Conservation (phyloP, 306 rosid species). For the Sechiopsis laciniata region DNA sequence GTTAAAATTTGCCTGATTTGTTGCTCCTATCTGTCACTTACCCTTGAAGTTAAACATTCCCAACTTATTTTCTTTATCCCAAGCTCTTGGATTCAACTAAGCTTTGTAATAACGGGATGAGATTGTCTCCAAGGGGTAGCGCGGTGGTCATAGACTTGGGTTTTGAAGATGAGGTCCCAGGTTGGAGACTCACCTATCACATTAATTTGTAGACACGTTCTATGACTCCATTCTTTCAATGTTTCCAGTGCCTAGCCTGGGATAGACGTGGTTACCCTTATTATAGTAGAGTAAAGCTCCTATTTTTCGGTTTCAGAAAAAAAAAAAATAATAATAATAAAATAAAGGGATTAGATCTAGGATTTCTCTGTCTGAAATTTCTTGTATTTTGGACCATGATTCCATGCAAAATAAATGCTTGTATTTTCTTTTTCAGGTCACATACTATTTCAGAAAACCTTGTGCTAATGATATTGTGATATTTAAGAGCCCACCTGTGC, state of each 20-base stretch:
- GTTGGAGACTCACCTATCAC: too few species aligned
- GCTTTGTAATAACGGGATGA: not conserved
- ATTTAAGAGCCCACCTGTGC: constrained; percentile 91
- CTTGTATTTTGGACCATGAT: not conserved
- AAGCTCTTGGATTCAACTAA: constrained; percentile 10
- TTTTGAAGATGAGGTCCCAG: too few species aligned
- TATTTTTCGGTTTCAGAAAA: too few species aligned
- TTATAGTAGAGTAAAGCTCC: too few species aligned
- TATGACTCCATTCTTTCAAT: too few species aligned
- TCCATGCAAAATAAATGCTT: not conserved
- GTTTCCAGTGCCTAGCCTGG: too few species aligned
- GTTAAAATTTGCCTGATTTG: not conserved
- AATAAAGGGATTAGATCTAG: not conserved
- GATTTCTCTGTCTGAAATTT: not conserved
- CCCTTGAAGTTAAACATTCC: not conserved
- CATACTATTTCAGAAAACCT: constrained; percentile 89
- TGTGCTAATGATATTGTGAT: constrained; percentile 88
- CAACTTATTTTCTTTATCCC: not conserved
- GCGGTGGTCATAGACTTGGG: too few species aligned
- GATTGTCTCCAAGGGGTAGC: too few species aligned
- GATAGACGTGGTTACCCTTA: too few species aligned
- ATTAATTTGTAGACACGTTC: too few species aligned
- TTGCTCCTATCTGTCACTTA: not conserved
- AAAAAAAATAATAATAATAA: too few species aligned
- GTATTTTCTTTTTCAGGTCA: constrained; percentile 51